Evolutionary conservation across 2,329 filamentous ascomycete species (phyloP), one percentile per base, ranked within the genome.

Genomic region (Dactylellina haptotyla): DNA sequence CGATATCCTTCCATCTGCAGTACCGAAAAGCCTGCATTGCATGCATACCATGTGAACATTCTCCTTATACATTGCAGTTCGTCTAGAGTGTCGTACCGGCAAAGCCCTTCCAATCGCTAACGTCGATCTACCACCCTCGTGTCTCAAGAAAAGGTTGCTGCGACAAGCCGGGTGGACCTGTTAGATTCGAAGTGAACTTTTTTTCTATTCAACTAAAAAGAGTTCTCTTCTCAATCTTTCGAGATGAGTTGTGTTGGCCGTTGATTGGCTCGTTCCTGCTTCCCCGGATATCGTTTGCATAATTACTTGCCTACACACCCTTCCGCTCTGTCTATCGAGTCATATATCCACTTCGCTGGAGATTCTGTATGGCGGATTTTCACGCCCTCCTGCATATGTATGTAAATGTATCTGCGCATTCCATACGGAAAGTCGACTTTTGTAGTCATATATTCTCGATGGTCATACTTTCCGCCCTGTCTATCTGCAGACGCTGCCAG

Each of bases 201-300:
- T 34, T 25, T 10, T 30, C 25, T 2, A 28, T 10, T 28, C 23
- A 26, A 6, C 2, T 16, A 12, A 1, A 10, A 20, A 20, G 12
- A 23, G 18, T 10, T 46, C 41, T 20, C 3, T 46, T 20, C 41
- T 5, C 16, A 5, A n/a, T 9, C 12, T 10, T 46, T 53, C 28
- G 62, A 57, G 62, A 66, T 67, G 63, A 58, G 63, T 67, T 67
- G 53, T 67, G 51, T 66, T 66, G 53, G 63, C 18, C 53, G 48
- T 30, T 59, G 28, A 67, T 65, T 65, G 61, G 61, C 23, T 57
- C 43, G 28, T n/a, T n/a, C n/a, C n/a, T n/a, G n/a, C n/a, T n/a
- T 54, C 28, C 28, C 50, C 23, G 25, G 32, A 14, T 50, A 30
- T 61, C 53, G 48, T 5, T 32, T 30, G n/a, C n/a, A n/a, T n/a